Evolutionary conservation across 1,139 yeast genomes (phyloP).

Genomic region (Kluyveromyces marxianus): DNA sequence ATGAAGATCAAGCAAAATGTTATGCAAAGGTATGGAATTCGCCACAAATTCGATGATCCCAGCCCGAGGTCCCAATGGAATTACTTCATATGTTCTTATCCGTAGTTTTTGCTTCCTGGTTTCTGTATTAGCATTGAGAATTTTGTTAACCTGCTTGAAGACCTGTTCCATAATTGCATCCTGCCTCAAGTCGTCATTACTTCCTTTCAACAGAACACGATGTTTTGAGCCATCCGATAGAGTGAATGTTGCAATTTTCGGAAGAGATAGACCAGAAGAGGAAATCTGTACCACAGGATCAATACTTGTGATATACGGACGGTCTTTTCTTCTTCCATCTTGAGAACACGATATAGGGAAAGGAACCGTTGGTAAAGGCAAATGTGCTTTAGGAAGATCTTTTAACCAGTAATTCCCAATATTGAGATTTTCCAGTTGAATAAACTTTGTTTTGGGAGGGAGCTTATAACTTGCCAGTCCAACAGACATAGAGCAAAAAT

Average conservation of each 20-base stretch:
- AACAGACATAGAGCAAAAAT: conserved; percentile 45
- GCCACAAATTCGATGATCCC: conserved; percentile 90
- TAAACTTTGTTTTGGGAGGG: conserved; percentile 29
- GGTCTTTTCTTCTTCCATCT: conserved; percentile 32
- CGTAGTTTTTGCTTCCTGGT: conserved; percentile 50
- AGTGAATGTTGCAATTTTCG: conserved; percentile 58
- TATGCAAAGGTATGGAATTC: conserved; percentile 64
- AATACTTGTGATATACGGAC: conserved; percentile 44
- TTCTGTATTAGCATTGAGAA: conserved; percentile 50
- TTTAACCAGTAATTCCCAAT: conserved; percentile 53
- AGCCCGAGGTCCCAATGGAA: conserved; percentile 80
- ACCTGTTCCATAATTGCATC: conserved; percentile 98
- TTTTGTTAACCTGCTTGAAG: conserved; percentile 74
- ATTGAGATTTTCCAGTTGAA: conserved; percentile 35
- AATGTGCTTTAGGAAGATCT: conserved; percentile 34
- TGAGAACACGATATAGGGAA: conserved; percentile 35
- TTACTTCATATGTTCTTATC: conserved; percentile 79
- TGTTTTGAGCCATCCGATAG: conserved; percentile 52
- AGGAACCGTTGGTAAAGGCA: conserved; percentile 67
- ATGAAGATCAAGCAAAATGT: conserved; percentile 57
- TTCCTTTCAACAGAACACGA: conserved; percentile 66
- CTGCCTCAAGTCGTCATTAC: conserved; percentile 87
- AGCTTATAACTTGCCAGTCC: conserved; percentile 45
- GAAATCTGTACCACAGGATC: conserved; percentile 51
- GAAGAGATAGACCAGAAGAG: conserved; percentile 75